Evolutionary conservation across 768 basidiomycete species (phyloP).

Genomic region (Kwoniella europaea): DNA sequence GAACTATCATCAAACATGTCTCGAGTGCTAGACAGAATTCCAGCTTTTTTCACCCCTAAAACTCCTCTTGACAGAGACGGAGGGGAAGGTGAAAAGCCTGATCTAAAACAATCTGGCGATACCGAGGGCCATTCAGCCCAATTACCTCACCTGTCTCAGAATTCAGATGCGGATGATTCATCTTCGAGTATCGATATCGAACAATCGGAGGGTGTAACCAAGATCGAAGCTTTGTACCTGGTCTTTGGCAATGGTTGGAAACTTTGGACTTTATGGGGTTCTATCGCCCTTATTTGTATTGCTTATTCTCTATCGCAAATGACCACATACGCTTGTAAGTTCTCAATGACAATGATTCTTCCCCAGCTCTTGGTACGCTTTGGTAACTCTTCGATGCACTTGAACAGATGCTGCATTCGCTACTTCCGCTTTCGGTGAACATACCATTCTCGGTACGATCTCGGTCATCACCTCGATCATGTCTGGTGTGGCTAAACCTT

Average conservation of each 20-base stretch:
- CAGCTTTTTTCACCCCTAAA: neutral
- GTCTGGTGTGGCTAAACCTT: conserved; percentile 43
- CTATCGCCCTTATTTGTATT: conserved; percentile 43
- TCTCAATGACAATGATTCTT: neutral
- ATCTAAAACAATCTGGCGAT: neutral
- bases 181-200: conserved; percentile 9
- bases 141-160: neutral
- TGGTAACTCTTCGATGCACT: neutral
- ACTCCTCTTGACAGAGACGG: neutral
- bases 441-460: conserved; percentile 53
- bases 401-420: conserved; percentile 36
- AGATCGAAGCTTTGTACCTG: conserved; percentile 48
- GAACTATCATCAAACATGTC: neutral
- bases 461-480: conserved; percentile 52
- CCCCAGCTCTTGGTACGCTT: no score
- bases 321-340: conserved; percentile 34
- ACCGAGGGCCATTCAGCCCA: neutral
- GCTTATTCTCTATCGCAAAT: conserved; percentile 33
- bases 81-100: neutral
- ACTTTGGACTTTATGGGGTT: conserved; percentile 41
- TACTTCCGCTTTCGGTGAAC: conserved; percentile 49
- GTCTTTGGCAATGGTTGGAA: conserved; percentile 49
- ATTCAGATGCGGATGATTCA: neutral
- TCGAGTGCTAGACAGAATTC: neutral
- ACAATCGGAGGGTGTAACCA: conserved; percentile 47